Conservation (phyloP, 73 alveolate genomes). For the Paramecium caudatum region DNA sequence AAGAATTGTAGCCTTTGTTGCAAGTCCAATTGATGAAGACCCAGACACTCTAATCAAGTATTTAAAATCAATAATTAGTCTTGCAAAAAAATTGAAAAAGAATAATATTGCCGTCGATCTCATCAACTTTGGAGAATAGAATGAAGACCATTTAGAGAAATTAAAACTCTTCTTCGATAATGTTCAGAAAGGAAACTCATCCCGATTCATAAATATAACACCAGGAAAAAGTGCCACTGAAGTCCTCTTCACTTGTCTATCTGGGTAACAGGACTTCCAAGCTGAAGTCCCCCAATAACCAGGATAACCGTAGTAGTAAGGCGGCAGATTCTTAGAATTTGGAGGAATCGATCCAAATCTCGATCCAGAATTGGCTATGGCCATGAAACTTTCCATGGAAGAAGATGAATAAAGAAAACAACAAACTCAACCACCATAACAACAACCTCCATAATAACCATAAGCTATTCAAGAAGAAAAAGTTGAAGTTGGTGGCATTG, state of each 20-base stretch:
- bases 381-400: slow-evolving; percentile 74
- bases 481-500: background rate
- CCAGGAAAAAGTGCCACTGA: slow-evolving; percentile 87
- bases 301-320: slow-evolving; percentile 5
- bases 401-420: slow-evolving; percentile 42
- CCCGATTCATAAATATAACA: slow-evolving; percentile 91
- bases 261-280: background rate
- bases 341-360: slow-evolving; percentile 92
- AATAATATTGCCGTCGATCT: slow-evolving; percentile 95
- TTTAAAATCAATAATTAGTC: background rate
- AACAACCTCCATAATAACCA: background rate
- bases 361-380: slow-evolving; percentile 92
- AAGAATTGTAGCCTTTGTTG: slow-evolving; percentile 93
- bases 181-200: slow-evolving; percentile 83
- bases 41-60: slow-evolving; percentile 64
- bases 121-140: slow-evolving; percentile 88
- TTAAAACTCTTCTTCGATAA: slow-evolving; percentile 81
- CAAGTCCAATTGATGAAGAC: slow-evolving; percentile 89
- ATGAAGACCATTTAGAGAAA: slow-evolving; percentile 84
- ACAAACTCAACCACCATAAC: background rate
- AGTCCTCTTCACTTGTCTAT: slow-evolving; percentile 81
- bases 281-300: slow-evolving; percentile 51
- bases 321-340: slow-evolving; percentile 71
- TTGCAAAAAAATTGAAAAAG: slow-evolving; percentile 92
- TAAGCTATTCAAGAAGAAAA: background rate